Percentiles rank a stretch among this genome's conserved stretches.
phyloP scores from a whole-genome alignment of 1,139 yeast species.

The Lizanozyma gosingica region DNA sequence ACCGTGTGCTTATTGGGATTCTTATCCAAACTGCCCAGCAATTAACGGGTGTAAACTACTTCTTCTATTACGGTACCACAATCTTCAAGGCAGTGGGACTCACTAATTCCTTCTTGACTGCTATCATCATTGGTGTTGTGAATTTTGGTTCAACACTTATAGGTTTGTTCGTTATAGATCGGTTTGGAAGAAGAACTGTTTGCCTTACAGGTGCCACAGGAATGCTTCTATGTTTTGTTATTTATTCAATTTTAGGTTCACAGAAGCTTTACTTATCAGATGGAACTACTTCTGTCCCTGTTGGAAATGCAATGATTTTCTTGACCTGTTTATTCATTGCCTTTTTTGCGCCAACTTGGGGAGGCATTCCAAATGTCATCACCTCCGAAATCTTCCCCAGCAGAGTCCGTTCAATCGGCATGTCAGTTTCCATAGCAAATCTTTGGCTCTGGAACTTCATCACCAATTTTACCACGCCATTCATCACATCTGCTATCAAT shows the following conservation, averaged over 20 bases:
- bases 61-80: conserved; percentile 61
- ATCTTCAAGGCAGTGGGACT: no score
- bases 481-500: conserved; percentile 53
- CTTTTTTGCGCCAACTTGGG: conserved; percentile 79
- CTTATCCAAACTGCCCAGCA: no score
- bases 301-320: conserved; percentile 57
- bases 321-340: conserved; percentile 62
- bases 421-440: conserved; percentile 78
- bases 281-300: no score
- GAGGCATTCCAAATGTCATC: conserved; percentile 85
- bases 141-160: no score
- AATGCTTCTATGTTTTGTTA: conserved; percentile 55
- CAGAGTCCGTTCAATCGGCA: conserved; percentile 77
- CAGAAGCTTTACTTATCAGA: no score
- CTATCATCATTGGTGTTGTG: conserved; percentile 17
- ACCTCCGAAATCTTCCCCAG: conserved; percentile 85
- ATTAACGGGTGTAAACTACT: conserved; percentile 67
- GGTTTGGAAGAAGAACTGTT: conserved; percentile 66
- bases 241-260: conserved; percentile 42
- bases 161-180: conserved; percentile 55
- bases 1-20: neutral
- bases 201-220: conserved; percentile 68
- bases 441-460: conserved; percentile 82
- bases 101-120: no score
- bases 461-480: conserved; percentile 78